Conservation (phyloP, 495 filamentous ascomycete species). For the Aspergillus ostianus region DNA sequence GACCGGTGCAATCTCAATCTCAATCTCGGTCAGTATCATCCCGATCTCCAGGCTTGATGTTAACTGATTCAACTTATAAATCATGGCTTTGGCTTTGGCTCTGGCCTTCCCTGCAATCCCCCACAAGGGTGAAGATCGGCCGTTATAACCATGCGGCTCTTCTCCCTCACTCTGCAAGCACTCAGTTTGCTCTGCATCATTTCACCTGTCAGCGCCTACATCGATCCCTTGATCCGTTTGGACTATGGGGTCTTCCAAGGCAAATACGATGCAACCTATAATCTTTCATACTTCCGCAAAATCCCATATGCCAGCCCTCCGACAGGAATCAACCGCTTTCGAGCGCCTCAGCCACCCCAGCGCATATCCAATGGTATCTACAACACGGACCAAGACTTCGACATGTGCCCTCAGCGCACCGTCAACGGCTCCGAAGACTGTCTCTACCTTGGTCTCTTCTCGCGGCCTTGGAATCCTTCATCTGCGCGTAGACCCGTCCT, state of each 20-base stretch:
- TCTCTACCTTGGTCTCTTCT: conserved; percentile 58
- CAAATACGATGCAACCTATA: conserved; percentile 49
- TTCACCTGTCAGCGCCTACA: conserved; percentile 16
- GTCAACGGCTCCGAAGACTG: conserved; percentile 63
- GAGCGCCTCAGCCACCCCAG: conserved; percentile 52
- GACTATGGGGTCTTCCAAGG: conserved; percentile 61
- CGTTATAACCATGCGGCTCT: conserved; percentile 10
- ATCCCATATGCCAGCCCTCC: conserved; percentile 61
- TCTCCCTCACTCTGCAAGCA: background rate
- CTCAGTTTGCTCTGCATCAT: conserved; percentile 11
- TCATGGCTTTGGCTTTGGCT: background rate
- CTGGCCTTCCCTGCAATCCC: background rate
- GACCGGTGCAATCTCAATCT: background rate
- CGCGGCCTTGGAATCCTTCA: conserved; percentile 48
- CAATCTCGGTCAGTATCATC: conserved; percentile 16
- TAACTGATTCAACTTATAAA: background rate
- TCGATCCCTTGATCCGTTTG: conserved; percentile 34
- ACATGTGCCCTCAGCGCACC: conserved; percentile 57
- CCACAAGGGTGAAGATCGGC: background rate
- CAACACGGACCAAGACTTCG: conserved; percentile 54
- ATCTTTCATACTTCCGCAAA: conserved; percentile 54
- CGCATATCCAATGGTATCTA: conserved; percentile 48
- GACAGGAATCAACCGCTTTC: conserved; percentile 53
- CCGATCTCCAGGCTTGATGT: conserved; percentile 8
- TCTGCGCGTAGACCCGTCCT: conserved; percentile 51